Base-by-base conservation (phyloP, 1,139 yeast genomes). In the Pichia sp. region DNA sequence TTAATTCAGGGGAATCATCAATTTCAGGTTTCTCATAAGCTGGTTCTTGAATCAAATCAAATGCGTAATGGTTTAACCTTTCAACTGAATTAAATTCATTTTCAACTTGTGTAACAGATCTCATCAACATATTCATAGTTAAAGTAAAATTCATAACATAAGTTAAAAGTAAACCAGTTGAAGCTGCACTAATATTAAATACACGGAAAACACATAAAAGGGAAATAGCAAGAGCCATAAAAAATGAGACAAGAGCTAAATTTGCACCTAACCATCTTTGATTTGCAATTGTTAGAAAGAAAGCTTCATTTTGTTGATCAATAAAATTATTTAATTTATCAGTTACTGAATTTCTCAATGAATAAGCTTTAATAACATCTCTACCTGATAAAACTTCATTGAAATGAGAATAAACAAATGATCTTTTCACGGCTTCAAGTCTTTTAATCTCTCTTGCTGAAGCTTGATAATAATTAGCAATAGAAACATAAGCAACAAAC, bases 11-110 rank as follows among this genome's bases (percentile, higher is more conserved):
- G 26, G 39, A 38, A 10, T 36, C 30, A 12, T 39, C 48, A n/a
- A n/a, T n/a, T 4, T 25, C n/a, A n/a, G 35, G 43, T 8, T 26
- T 22, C 12, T 35, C 21, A 55, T 76, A 74, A 0, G 74, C 66
- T 0, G 80, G 80, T 54, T 81, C 89, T 51, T 70, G 73, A 1
- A 84, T 85, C 41, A 84, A 62, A 24, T 80, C 78, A 20, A 70
- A 68, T 1, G 89, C 91, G 60, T 84, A 84, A 43, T 79, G 73
- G 46, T 76, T 71, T 40, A 86, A 62, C 57, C 96, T 72, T 63
- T 86, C 95, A n/a, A 80, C 91, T 7, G 93, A 78, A 54, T 83
- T 84, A 86, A 85, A 74, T 55, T 81, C 82, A 60, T 83, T 84
- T 58, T 85, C 95, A 24, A 82, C 74, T 54, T 78, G 79, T 1